Evolutionary conservation across 108 stramenopile genomes (phyloP).

Genomic region (Discostella stelligeroides): DNA sequence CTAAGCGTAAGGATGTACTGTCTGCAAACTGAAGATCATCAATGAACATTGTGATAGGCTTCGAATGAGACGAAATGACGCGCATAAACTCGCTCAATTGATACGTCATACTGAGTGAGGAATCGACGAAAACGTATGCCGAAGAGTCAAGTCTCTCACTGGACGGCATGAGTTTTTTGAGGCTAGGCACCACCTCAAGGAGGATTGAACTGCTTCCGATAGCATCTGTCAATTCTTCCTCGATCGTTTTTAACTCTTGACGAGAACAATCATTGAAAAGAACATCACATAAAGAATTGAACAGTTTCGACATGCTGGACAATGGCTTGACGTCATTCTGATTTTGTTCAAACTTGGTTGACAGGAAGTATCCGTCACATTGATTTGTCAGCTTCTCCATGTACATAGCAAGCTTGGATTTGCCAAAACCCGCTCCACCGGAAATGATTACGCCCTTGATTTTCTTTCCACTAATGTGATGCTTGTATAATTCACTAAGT

Average conservation of each 20-base stretch:
- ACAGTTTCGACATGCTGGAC: conserved; percentile 12
- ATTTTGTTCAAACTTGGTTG: conserved; percentile 35
- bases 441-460: conserved; percentile 19
- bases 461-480: not conserved
- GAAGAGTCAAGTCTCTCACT: not conserved
- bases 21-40: conserved; percentile 35
- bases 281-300: conserved; percentile 23
- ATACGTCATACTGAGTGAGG: conserved; percentile 15
- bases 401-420: too few relatives aligned
- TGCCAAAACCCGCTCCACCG: conserved; percentile 27
- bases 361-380: conserved; percentile 15
- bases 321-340: conserved; percentile 21
- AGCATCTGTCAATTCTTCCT: conserved; percentile 7
- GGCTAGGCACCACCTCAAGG: conserved; percentile 31
- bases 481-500: conserved; percentile 12
- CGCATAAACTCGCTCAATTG: conserved; percentile 12
- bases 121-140: conserved; percentile 2
- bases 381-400: conserved; percentile 3
- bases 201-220: conserved; percentile 7
- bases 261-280: conserved; percentile 11
- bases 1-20: conserved; percentile 10
- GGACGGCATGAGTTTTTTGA: conserved; percentile 15
- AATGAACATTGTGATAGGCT: conserved; percentile 8
- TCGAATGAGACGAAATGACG: conserved; percentile 4
- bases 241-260: not conserved